Base-by-base conservation (phyloP, 768 basidiomycete species). In the Butyriboletus loyo region DNA sequence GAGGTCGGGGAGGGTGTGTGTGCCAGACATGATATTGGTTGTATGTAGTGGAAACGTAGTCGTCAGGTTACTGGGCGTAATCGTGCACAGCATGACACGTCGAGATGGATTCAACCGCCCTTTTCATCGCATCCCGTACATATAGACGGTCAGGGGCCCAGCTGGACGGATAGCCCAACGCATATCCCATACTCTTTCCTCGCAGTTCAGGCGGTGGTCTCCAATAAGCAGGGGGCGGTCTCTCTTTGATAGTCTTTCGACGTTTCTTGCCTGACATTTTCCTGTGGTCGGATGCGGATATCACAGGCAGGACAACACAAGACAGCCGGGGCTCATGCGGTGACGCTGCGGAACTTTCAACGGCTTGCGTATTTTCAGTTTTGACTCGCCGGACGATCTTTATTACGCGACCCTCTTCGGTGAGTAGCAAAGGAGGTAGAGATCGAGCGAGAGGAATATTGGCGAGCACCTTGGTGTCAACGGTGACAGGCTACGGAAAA, bases 1-100 rank as follows among this genome's bases (percentile, higher is more conserved):
- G 25, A 92, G 84, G 59, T 79, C 75, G 36, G 90, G 90, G 45
- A 93, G 81, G 47, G 75, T 77, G 78, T 86, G 75, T 40, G 48
- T 3, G 44, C 60, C 56, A 43, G 81, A 66, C 78, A 80, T 80
- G 59, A 43, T 60, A 52, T 10, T 41, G 50, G 48, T 58, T 14
- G 27, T 40, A 10, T 17, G 30, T 40, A 10, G 45, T 27, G 36
- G 55, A 43, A 49, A 13, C n/a, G 22, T 10, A 35, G 31, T 37
- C 41, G 51, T 37, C n/a, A n/a, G n/a, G 44, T 44, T 46, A 61
- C 37, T 21, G 13, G 22, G 11, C 25, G 19, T 39, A 38, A 38
- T 46, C 43, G 22, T 44, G 46, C 63, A 56, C 64, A 58, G 58
- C 64, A 64, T 64, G 54, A 54, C 52, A 59, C 7, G 32, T 40